Conservation (phyloP, 2,329 filamentous ascomycete genomes). For the Pseudovirgaria hyperparasitica region DNA sequence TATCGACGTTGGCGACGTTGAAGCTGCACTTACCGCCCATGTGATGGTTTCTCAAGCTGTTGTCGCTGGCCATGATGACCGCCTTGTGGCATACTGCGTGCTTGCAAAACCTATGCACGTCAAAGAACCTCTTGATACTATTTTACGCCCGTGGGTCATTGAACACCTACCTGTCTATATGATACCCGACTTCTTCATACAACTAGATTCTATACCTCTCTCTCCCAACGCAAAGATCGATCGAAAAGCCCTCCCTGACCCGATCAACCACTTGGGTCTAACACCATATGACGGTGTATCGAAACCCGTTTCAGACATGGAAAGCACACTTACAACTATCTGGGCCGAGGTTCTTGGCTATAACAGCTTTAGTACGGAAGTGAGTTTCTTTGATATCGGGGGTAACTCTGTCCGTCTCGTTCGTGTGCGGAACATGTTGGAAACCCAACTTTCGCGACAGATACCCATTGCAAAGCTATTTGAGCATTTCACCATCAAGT, state of each 20-base stretch:
- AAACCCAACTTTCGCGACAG: too few relatives aligned
- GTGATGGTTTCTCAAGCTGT: background rate
- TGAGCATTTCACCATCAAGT: too few relatives aligned
- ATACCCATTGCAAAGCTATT: too few relatives aligned
- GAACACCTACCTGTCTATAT: constrained; percentile 1
- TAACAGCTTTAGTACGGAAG: background rate
- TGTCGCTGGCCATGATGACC: background rate
- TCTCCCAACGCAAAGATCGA: constrained; percentile 3
- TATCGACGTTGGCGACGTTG: constrained; percentile 7
- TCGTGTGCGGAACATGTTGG: too few relatives aligned
- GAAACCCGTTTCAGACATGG: constrained; percentile 1
- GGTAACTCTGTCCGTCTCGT: too few relatives aligned
- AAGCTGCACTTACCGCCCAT: constrained; percentile 1
- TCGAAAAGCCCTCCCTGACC: constrained; percentile 2
- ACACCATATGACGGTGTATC: too few relatives aligned
- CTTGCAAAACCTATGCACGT: too few relatives aligned
- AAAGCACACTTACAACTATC: constrained; percentile 1
- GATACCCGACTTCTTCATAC: constrained; percentile 1
- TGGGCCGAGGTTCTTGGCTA: constrained; percentile 1
- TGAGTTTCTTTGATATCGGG: constrained; percentile 3
- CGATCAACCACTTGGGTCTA: too few relatives aligned
- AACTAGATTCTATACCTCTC: constrained; percentile 1
- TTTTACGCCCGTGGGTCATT: background rate
- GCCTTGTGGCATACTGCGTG: background rate
- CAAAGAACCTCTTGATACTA: background rate